These are phyloP conservation scores for Picochlorum costavermella DNA, from an alignment of 139 green algal genomes.

Conservation along the genomic window DNA sequence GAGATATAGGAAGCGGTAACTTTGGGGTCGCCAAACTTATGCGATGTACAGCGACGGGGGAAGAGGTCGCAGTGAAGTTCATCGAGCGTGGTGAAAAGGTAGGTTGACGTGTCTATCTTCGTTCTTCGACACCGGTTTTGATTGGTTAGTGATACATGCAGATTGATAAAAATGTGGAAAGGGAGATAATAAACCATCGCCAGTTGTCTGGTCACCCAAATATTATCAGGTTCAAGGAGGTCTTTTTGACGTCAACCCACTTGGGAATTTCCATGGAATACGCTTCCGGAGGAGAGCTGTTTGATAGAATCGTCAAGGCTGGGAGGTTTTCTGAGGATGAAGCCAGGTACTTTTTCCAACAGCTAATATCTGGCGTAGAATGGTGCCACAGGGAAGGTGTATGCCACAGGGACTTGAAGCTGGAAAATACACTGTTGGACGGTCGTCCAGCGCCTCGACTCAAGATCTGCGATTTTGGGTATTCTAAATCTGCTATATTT, in stretches of 20 bases:
- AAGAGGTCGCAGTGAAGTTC: conserved; percentile 74
- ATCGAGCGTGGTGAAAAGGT: conserved; percentile 69
- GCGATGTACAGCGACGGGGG: conserved; percentile 46
- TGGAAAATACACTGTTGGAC: conserved; percentile 97
- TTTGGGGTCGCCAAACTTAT: conserved; percentile 86
- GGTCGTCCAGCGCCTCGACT: conserved; percentile 66
- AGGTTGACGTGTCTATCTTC: background rate
- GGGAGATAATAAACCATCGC: conserved; percentile 96
- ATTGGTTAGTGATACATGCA: conserved; percentile 23
- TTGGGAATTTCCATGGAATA: conserved; percentile 79
- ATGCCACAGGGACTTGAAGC: conserved; percentile 94
- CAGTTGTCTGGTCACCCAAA: conserved; percentile 86
- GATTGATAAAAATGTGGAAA: conserved; percentile 97
- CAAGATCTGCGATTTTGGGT: conserved; percentile 98
- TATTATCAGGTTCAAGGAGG: conserved; percentile 91
- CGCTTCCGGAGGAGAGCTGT: conserved; percentile 85
- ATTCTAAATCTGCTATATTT: conserved; percentile 55
- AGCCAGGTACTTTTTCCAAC: conserved; percentile 98
- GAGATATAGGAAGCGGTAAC: conserved; percentile 85
- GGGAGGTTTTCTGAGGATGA: conserved; percentile 92
- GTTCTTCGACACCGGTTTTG: background rate
- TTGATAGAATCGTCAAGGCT: conserved; percentile 87
- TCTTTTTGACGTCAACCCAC: conserved; percentile 62
- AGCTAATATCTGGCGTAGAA: conserved; percentile 89
- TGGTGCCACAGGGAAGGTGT: conserved; percentile 90